These are phyloP conservation scores for Mycena indigotica DNA, from an alignment of 768 basidiomycete species.

Conservation along the genomic window DNA sequence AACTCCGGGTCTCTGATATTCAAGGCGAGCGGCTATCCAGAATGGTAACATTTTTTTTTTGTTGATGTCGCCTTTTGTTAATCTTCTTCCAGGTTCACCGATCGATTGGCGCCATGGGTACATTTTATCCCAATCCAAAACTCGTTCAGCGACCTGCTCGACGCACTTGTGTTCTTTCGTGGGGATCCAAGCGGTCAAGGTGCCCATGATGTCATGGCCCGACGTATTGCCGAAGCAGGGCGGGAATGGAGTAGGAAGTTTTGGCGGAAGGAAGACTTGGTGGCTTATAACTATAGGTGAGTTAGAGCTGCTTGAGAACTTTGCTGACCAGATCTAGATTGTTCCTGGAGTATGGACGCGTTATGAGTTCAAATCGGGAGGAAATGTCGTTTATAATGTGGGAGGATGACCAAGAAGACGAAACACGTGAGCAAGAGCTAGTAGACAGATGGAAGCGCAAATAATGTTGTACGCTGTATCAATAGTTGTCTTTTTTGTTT, in stretches of 20 bases:
- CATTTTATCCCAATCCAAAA: conserved; percentile 73
- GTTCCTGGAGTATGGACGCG: conserved; percentile 55
- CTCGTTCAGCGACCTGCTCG: conserved; percentile 67
- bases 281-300: conserved; percentile 60
- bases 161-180: conserved; percentile 71
- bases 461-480: no score
- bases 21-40: conserved; percentile 66
- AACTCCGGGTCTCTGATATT: conserved; percentile 61
- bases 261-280: conserved; percentile 65
- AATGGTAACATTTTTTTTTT: conserved; percentile 48
- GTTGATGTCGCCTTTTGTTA: not conserved
- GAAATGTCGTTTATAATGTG: conserved; percentile 38
- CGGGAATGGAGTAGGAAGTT: conserved; percentile 56
- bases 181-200: conserved; percentile 54
- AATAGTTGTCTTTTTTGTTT: no score
- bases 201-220: conserved; percentile 60
- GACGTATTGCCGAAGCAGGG: conserved; percentile 58
- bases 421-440: conserved; percentile 5
- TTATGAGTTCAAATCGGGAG: conserved; percentile 49
- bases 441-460: conserved; percentile 2
- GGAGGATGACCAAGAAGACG: conserved; percentile 8
- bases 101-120: conserved; percentile 63
- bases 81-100: conserved; percentile 43
- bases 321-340: conserved; percentile 37
- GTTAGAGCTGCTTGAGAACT: not conserved